A percentile compares a stretch with the other conserved stretches of the same genome.
Evolutionary conservation across 2,329 filamentous ascomycete genomes (phyloP).

Genomic region (Geosmithia putterillii): DNA sequence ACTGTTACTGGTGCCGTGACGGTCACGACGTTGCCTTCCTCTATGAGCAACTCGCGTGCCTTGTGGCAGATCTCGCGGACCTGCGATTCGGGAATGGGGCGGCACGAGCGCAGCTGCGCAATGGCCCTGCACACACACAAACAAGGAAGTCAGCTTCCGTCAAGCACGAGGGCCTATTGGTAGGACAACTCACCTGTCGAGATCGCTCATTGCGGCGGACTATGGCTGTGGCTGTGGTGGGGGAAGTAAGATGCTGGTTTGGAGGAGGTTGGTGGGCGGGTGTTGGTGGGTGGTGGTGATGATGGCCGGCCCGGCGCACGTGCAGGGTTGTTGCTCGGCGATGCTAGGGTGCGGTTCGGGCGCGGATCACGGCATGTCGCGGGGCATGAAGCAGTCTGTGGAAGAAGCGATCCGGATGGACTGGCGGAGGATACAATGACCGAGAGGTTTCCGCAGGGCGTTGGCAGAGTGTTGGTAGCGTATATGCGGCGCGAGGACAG

Average conservation of each 20-base stretch:
- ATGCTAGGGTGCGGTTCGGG: background rate
- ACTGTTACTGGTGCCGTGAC: constrained; percentile 91
- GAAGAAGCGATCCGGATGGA: too few species aligned
- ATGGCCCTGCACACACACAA: constrained; percentile 66
- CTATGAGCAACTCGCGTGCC: constrained; percentile 87
- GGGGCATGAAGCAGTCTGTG: too few species aligned
- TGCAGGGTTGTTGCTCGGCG: background rate
- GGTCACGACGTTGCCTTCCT: constrained; percentile 93
- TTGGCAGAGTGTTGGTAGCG: too few species aligned
- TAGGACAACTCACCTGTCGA: constrained; percentile 61
- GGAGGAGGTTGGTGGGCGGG: background rate
- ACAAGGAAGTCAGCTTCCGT: too few species aligned
- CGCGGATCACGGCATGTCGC: background rate
- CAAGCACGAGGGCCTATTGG: background rate
- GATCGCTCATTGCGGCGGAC: constrained; percentile 73
- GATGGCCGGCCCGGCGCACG: background rate
- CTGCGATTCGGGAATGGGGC: constrained; percentile 88
- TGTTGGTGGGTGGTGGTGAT: background rate
- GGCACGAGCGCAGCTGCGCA: constrained; percentile 86
- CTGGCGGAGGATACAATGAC: too few species aligned
- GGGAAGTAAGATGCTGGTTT: background rate
- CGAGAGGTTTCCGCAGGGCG: too few species aligned
- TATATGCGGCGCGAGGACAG: too few species aligned
- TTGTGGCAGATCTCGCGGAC: constrained; percentile 97
- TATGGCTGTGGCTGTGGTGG: background rate